phyloP scores from a whole-genome alignment of 352 stramenopile species.

The Globisporangium perplexum region DNA sequence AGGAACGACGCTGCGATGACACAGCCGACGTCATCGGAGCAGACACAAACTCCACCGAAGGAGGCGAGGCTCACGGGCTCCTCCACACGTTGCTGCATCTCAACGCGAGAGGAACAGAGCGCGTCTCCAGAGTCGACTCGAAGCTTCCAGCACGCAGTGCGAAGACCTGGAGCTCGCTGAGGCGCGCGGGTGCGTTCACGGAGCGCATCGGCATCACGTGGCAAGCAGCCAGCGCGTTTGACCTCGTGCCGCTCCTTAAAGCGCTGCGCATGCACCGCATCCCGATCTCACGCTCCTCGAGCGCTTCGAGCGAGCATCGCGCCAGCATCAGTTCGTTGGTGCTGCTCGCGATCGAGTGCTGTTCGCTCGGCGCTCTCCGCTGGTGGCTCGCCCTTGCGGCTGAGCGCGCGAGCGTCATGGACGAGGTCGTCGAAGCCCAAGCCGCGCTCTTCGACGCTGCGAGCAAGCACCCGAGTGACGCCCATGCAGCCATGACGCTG shows the following conservation, averaged over 20 bases:
- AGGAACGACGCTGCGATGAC: no score
- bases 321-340: conserved; percentile 5
- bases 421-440: not conserved
- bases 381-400: conserved; percentile 31
- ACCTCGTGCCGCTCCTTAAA: conserved; percentile 30
- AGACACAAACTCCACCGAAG: no score
- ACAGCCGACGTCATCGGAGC: no score
- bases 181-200: conserved; percentile 2
- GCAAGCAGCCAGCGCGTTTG: conserved; percentile 15
- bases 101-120: not conserved
- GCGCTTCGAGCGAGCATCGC: no score
- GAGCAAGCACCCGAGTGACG: conserved; percentile 22
- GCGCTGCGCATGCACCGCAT: conserved; percentile 18
- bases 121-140: not conserved
- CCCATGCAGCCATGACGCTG: conserved; percentile 35
- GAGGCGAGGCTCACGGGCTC: conserved; percentile 10
- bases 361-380: conserved; percentile 27
- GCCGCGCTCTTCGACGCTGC: conserved; percentile 8
- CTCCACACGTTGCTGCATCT: conserved; percentile 5
- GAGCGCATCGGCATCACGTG: conserved; percentile 2
- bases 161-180: not conserved
- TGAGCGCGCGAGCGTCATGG: not conserved
- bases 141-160: not conserved
- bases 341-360: conserved; percentile 19
- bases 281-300: not conserved